Base-by-base conservation (phyloP, 148 eudicot genomes). In the Diospyros lotus region DNA sequence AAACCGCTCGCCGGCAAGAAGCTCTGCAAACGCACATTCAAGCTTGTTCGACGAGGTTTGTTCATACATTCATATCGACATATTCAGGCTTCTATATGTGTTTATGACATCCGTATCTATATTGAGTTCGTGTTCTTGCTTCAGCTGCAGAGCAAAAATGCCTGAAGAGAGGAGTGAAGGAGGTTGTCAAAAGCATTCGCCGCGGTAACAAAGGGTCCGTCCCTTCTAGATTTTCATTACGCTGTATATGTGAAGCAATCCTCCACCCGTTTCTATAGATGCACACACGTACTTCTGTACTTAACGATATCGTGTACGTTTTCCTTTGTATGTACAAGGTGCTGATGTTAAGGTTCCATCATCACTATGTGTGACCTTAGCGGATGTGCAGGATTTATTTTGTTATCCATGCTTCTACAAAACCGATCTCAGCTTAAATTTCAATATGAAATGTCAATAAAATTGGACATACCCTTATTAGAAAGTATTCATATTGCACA, bases 1-100 rank as follows among this genome's bases (percentile, higher is more conserved):
- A 89, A 94, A 68, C 98, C 98, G 13, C 90, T 94, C 4, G 97
- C 98, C 38, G 93, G 98, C n/a, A 94, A 94, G 75, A 94, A 94
- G 81, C 97, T 94, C 58, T 79, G 84, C 85, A 94, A 91, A 78
- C 91, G 87, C 69, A 85, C 97, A 50, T 83, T 92, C 76, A 94
- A 92, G 71, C 97, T 94, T 73, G 91, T 94, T 73, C 95, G 96
- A 51, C 77, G 82, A 86, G 98, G 98, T 92, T 55, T 10, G 46
- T 58, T 43, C 45, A 4, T 38, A 1, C 43, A 69, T 50, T 0
- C n/a, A 14, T 1, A 0, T 43, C 40, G 64, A 3, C 42, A 14
- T 42, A 58, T 38, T 4, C 18, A 15, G 58, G 9, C 51, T 1
- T 63, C 11, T n/a, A n/a, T 55, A 0, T 44, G 11, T 15, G 13